Evolutionary conservation across 495 filamentous ascomycete species (phyloP), one percentile per base, ranked within the genome.

Genomic region (Darksidea phi): DNA sequence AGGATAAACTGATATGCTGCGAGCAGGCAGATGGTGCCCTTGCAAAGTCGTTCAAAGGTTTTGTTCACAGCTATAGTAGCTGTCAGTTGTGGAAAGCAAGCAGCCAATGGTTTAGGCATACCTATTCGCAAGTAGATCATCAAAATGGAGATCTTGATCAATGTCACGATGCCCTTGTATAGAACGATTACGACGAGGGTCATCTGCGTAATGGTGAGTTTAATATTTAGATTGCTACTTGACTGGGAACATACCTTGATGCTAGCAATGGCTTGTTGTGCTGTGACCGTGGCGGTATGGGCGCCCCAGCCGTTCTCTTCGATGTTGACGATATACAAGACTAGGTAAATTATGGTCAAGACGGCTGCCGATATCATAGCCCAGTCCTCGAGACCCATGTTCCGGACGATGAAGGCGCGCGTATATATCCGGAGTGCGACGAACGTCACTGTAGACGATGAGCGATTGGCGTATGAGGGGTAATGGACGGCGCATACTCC

Each of bases 101-200:
- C 2, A 24, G 6, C 8, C 17, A 17, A 15, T 25, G 38, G 10
- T 11, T 5, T 25, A 0, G 21, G 13, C 70, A 41, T 70, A 80
- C 78, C 77, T 15, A 81, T 71, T n/a, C 79, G 70, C 10, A 80
- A 63, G 49, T 81, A 81, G 55, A 78, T 76, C 43, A 72, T 67
- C 0, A 81, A 57, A 48, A 81, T 81, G 1, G 78, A 81, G 1
- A 68, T 61, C 62, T 80, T 80, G 37, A 59, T 59, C 15, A 59
- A 12, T 1, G 61, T 59, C 8, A 64, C 18, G 1, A 36, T 25
- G 18, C 21, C 8, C 24, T 64, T 64, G 49, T 64, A 64, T 2
- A 43, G 32, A 1, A 59, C 46, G 15, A 64, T 45, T 26, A 64
- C 45, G 11, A 48, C 61, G 6, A 50, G 28, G n/a, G 15, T 38